Conservation (phyloP, 225 moss, liverwort and hornwort genomes). For the Lunularia cruciata region DNA sequence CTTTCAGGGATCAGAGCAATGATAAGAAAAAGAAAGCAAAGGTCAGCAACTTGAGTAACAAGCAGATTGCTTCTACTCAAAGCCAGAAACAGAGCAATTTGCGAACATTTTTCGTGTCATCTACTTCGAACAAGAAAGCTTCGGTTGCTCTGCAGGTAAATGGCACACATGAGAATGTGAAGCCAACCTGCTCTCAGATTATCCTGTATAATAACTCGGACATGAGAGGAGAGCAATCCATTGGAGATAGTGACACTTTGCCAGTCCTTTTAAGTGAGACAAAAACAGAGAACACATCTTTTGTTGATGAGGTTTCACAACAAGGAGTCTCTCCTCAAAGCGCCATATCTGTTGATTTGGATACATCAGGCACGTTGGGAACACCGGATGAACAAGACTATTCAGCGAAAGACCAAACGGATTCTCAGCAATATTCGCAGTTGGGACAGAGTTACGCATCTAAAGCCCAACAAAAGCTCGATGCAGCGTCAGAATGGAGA, state of each 20-base stretch:
- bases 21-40: conserved; percentile 14
- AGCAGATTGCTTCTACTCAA: conserved; percentile 16
- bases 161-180: background rate
- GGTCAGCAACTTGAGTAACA: conserved; percentile 1
- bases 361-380: background rate
- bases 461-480: conserved; percentile 37
- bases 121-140: conserved; percentile 8
- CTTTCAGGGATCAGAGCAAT: conserved; percentile 12
- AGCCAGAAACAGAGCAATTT: conserved; percentile 22
- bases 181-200: background rate
- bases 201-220: background rate
- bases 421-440: conserved; percentile 9
- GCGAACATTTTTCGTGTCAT: conserved; percentile 34
- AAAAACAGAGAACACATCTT: background rate
- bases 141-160: background rate
- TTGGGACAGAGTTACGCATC: conserved; percentile 17
- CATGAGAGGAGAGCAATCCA: background rate
- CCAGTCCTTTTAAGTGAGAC: background rate
- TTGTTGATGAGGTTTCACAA: background rate
- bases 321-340: background rate
- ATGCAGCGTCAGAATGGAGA: conserved; percentile 66
- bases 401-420: background rate
- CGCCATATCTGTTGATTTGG: background rate
- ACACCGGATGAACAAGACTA: conserved; percentile 10
- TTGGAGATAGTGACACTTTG: background rate